Evolutionary conservation across 768 basidiomycete species (phyloP), one percentile per base, ranked within the genome.

Genomic region (Russula virescens): DNA sequence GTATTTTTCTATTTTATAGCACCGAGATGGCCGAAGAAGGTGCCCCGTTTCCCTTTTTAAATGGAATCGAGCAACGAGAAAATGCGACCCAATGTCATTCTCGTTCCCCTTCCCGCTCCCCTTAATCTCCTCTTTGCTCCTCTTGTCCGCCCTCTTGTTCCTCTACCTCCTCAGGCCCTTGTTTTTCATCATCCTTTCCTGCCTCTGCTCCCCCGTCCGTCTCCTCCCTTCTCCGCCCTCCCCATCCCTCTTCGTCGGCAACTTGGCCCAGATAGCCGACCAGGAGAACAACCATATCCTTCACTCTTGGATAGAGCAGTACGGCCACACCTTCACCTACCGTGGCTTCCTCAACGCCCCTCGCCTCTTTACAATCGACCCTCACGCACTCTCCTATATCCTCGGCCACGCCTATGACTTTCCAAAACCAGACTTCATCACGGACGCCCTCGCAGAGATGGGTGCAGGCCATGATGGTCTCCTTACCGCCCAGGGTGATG

Each of bases 381-480:
- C 81, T 4, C 71, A 75, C 21, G 84, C 85, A 1, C 70, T 88
- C 43, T 74, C 78, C 4, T 80, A 86, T 60, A 82, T 89, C 49
- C 78, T 89, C 52, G 73, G 75, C 10, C 77, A 80, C 55, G 76
- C 82, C 0, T 82, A 85, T 63, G 75, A 81, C 60, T 85, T 82
- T 68, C 84, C 81, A 31, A 88, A 88, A 71, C 84, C 85, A 2
- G 79, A 82, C 61, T 83, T 83, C 63, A 75, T 84, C 18, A 71
- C 78, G 16, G 81, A 83, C 46, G 77, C 71, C 60, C 74, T 83
- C 23, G 79, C 81, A 0, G 74, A 75, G 43, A 83, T 83, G 81
- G 77, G 75, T 28, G 79, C 76, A 0, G 81, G 84, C 1, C 70
- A 73, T 31, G 77, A 83, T 14, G 79, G 82, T 7, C 66, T 83